phyloP scores from a whole-genome alignment of 768 basidiomycete genomes.

The Leccinum subtestaceum region DNA sequence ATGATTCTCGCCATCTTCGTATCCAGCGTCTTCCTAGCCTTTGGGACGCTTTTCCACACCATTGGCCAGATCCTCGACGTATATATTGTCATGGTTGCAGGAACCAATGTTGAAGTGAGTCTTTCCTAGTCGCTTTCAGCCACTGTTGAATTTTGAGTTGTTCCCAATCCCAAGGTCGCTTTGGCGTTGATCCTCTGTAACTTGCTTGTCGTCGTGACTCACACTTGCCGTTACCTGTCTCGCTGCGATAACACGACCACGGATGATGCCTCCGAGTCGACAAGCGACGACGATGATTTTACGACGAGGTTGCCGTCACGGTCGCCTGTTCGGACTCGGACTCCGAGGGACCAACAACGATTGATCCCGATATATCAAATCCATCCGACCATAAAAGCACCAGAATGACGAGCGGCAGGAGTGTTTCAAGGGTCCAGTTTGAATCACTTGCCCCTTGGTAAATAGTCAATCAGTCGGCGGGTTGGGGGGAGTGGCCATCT shows the following conservation, averaged over 20 bases:
- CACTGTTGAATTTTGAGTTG: background rate
- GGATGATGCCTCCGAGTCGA: background rate
- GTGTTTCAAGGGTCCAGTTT: background rate
- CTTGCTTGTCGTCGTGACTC: background rate
- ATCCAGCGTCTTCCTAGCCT: slow-evolving; percentile 16
- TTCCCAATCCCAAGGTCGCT: background rate
- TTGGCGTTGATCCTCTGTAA: background rate
- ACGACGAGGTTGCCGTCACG: background rate
- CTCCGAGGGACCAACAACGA: background rate
- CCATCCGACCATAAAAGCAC: background rate
- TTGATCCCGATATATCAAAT: background rate
- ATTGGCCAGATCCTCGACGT: background rate
- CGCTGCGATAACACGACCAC: background rate
- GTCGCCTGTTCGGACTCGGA: background rate
- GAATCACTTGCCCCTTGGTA: background rate
- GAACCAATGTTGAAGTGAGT: background rate
- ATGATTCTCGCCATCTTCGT: slow-evolving; percentile 23
- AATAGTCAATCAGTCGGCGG: background rate
- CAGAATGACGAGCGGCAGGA: background rate
- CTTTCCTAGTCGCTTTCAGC: background rate
- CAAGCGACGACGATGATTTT: background rate
- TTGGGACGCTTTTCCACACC: slow-evolving; percentile 16
- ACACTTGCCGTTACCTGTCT: background rate
- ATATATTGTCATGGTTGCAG: background rate
- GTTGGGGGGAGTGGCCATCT: background rate